Base-by-base conservation (phyloP, 768 basidiomycete species). In the Mycena vitilis region DNA sequence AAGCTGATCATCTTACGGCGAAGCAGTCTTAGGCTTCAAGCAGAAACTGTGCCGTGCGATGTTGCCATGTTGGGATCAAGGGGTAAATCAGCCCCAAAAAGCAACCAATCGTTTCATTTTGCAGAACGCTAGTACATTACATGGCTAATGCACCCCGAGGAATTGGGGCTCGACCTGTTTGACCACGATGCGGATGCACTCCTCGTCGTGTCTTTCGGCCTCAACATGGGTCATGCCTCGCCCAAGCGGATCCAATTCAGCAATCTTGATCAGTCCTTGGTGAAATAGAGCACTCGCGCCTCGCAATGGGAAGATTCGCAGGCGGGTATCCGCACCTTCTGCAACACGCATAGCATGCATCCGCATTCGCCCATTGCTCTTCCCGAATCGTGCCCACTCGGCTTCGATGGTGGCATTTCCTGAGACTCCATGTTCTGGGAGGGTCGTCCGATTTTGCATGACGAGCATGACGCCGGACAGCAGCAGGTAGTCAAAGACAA, bases 401-500 rank as follows among this genome's bases (percentile, higher is more conserved):
- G 36, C 58, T 37, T 60, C 60, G 11, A 38, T 36, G 16, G 22
- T 48, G 34, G 51, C 20, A n/a, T 51, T n/a, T 4, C 2, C 47
- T 25, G 20, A 13, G 20, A 23, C 18, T 23, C 37, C 8, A 36
- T 5, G 5, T 4, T 23, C 15, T 12, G 36, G 36, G 12, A 48
- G 10, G 16, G 36, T n/a, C 22, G 51, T 34, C 23, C 51, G 25
- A 48, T 51, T 22, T 23, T 38, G 36, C 30, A 30, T 30, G 30
- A 30, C 30, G 30, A 5, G 30, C 30, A 30, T 30, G 36, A 60
- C 60, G 47, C 60, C 60, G 47, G 34, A n/a, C 36, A 48, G 34
- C 48, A 51, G 22, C 34, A 48, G 51, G 60, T 60, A 60, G 60
- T 60, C 60, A 4, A 60, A 60, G 13, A 60, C 11, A 10, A 51